Conservation (phyloP, 2,329 filamentous ascomycete genomes). For the Colletotrichum incanum region DNA sequence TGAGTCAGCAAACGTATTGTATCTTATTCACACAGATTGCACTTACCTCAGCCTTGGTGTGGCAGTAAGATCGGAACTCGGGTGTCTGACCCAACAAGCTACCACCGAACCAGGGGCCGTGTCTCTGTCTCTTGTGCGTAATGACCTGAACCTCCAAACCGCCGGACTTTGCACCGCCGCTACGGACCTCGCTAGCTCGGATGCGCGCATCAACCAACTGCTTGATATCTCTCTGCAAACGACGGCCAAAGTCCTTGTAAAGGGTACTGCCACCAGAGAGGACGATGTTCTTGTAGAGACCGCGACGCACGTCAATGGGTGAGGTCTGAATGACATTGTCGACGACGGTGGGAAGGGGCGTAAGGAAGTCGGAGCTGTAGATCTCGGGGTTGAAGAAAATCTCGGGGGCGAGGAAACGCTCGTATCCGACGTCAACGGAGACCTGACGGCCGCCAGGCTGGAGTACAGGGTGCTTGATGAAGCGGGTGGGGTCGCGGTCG, state of each 20-base stretch:
- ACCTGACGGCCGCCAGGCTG: conserved; percentile 89
- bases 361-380: conserved; percentile 98
- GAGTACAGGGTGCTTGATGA: conserved; percentile 90
- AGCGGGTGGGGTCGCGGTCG: conserved; percentile 92
- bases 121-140: conserved; percentile 95
- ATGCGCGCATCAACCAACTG: conserved; percentile 95
- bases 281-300: conserved; percentile 99
- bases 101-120: conserved; percentile 98
- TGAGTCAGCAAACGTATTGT: conserved; percentile 39
- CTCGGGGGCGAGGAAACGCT: conserved; percentile 97
- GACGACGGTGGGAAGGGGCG: conserved; percentile 92
- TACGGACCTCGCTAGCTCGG: conserved; percentile 90
- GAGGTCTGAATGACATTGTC: conserved; percentile 98
- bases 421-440: conserved; percentile 94
- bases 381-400: conserved; percentile 99
- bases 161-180: conserved; percentile 92
- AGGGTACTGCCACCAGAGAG: conserved; percentile 96
- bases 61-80: conserved; percentile 98
- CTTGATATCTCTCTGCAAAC: conserved; percentile 97
- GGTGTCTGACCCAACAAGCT: conserved; percentile 97
- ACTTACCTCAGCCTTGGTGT: conserved; percentile 85
- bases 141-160: conserved; percentile 98
- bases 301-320: conserved; percentile 96
- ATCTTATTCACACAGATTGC: not conserved
- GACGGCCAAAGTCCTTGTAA: conserved; percentile 98